A percentile compares a stretch with the other conserved stretches of the same genome.
Evolutionary conservation across 495 filamentous ascomycete genomes (phyloP).

Genomic region (Xylaria scruposa): DNA sequence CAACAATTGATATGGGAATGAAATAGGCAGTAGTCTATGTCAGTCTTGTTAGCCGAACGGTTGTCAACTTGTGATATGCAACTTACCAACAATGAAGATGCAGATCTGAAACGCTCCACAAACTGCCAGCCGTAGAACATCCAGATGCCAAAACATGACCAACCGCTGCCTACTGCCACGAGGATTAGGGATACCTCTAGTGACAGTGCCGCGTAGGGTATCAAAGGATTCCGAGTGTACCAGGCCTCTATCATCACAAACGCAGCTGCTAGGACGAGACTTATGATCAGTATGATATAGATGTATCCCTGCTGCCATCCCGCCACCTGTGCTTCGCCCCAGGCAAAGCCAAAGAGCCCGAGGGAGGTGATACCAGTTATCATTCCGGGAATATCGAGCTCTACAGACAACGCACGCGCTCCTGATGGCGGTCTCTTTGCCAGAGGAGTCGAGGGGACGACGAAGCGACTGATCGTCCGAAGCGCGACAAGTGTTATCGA

Average conservation of each 20-base stretch:
- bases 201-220: conserved; percentile 56
- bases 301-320: conserved; percentile 62
- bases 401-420: conserved; percentile 38
- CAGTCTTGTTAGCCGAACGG: background rate
- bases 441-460: conserved; percentile 29
- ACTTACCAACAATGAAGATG: conserved; percentile 54
- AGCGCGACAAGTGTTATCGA: conserved; percentile 53
- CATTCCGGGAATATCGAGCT: conserved; percentile 59
- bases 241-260: conserved; percentile 60
- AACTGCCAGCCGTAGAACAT: conserved; percentile 63
- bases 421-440: conserved; percentile 34
- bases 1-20: conserved; percentile 33
- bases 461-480: conserved; percentile 48
- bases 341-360: conserved; percentile 61
- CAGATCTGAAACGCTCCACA: conserved; percentile 54
- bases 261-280: conserved; percentile 51
- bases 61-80: conserved; percentile 7
- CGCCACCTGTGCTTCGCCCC: conserved; percentile 62
- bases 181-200: conserved; percentile 58
- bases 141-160: conserved; percentile 66
- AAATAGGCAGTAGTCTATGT: conserved; percentile 33
- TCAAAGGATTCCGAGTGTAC: conserved; percentile 51
- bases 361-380: conserved; percentile 57
- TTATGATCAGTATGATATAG: conserved; percentile 56
- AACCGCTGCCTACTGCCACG: conserved; percentile 57